phyloP scores from a whole-genome alignment of 257 asterid genomes.

The Nicotiana noctiflora region DNA sequence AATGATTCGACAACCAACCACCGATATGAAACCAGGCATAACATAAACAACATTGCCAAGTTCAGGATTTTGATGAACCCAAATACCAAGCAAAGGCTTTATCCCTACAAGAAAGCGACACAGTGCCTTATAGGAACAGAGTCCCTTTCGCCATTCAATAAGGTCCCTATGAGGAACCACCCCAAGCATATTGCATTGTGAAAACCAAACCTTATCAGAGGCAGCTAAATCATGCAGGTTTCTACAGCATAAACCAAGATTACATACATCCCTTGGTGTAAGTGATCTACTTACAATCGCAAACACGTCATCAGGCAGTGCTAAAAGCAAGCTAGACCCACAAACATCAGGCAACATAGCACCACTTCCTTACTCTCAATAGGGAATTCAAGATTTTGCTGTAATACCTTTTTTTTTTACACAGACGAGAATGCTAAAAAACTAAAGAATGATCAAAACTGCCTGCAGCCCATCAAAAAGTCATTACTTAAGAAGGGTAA shows the following conservation, averaged over 20 bases:
- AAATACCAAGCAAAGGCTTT: constrained; percentile 65
- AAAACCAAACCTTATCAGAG: constrained; percentile 72
- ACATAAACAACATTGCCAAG: constrained; percentile 82
- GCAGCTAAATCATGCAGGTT: constrained; percentile 40
- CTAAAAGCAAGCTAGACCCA: constrained; percentile 56
- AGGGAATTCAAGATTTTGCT: constrained; percentile 5
- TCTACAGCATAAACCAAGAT: constrained; percentile 64
- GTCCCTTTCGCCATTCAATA: constrained; percentile 70
- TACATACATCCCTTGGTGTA: constrained; percentile 56
- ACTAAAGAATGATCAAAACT: background rate
- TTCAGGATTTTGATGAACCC: constrained; percentile 95
- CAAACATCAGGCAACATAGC: constrained; percentile 41
- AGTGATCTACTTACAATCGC: constrained; percentile 46
- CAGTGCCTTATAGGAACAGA: constrained; percentile 57
- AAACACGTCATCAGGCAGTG: constrained; percentile 75
- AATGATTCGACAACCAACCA: constrained; percentile 76
- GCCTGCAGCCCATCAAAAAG: background rate
- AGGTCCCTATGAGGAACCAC: constrained; percentile 40
- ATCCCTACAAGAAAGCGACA: constrained; percentile 54
- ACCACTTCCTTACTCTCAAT: constrained; percentile 3
- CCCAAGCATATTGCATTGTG: constrained; percentile 55
- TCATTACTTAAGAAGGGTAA: background rate
- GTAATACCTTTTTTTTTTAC: background rate
- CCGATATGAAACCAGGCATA: constrained; percentile 78
- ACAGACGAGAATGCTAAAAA: background rate